These are phyloP conservation scores for Adiantum capillusveneris DNA, from an alignment of 75 land plant species.

Conservation along the genomic window DNA sequence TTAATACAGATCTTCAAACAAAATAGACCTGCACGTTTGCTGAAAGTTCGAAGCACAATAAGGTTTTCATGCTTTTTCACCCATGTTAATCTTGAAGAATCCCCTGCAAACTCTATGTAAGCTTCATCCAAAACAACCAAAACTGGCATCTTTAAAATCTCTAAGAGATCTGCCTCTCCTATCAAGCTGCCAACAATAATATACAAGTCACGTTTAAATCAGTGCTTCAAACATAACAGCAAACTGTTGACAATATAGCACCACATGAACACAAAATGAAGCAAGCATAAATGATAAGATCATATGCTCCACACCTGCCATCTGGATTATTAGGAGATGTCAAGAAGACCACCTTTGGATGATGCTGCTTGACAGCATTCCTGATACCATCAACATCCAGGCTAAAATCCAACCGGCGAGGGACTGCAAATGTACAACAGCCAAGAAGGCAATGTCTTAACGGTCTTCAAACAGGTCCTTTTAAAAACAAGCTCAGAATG, in stretches of 20 bases:
- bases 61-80: constrained; percentile 90
- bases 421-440: constrained; percentile 43
- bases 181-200: constrained; percentile 71
- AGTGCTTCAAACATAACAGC: no score
- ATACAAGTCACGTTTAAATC: no score
- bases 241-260: no score
- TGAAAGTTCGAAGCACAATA: constrained; percentile 94
- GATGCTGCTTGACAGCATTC: constrained; percentile 58
- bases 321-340: constrained; percentile 99
- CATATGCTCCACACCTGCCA: constrained; percentile 81
- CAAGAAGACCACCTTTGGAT: constrained; percentile 85
- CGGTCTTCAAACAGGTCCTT: no score
- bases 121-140: constrained; percentile 97
- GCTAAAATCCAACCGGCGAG: constrained; percentile 60
- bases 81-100: constrained; percentile 81
- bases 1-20: no score
- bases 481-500: no score
- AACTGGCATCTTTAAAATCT: constrained; percentile 70
- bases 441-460: no score
- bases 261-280: no score
- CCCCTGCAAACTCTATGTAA: constrained; percentile 82
- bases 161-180: constrained; percentile 61
- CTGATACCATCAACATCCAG: constrained; percentile 70
- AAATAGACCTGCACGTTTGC: constrained; percentile 99
- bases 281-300: no score